These are phyloP conservation scores for Ceratocystis huliohia DNA, from an alignment of 2,329 filamentous ascomycete species.

Conservation along the genomic window DNA sequence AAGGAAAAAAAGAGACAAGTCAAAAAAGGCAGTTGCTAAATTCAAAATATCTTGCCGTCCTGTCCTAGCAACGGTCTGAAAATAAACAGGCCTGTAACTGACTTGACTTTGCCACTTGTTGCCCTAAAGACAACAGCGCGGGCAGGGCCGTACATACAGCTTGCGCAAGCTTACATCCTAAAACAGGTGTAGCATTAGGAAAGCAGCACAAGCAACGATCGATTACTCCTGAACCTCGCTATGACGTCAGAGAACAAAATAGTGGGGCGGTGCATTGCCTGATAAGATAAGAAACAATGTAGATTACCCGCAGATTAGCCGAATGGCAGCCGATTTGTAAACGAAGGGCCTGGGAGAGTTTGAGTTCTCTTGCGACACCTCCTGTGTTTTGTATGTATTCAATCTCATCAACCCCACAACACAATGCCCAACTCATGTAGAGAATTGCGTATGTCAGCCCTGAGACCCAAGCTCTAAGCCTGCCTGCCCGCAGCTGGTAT, in stretches of 20 bases:
- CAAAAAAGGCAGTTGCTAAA: slow-evolving; percentile 4
- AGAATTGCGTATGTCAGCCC: slow-evolving; percentile 68
- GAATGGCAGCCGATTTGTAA: background rate
- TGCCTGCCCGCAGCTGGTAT: slow-evolving; percentile 2
- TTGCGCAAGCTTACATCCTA: background rate
- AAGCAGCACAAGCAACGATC: background rate
- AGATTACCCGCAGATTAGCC: background rate
- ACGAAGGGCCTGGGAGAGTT: too few relatives aligned
- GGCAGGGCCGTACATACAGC: background rate
- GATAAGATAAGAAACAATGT: background rate
- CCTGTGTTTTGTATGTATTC: too few relatives aligned
- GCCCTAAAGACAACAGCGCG: background rate
- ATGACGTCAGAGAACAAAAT: background rate
- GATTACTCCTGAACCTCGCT: too few relatives aligned
- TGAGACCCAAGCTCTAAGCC: background rate
- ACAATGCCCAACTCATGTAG: slow-evolving; percentile 90
- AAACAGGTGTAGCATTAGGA: background rate
- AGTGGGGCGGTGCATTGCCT: background rate
- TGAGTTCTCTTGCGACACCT: too few relatives aligned
- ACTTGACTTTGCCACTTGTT: background rate
- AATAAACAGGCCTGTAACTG: background rate
- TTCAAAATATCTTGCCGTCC: background rate
- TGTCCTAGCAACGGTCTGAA: background rate
- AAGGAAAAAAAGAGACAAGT: slow-evolving; percentile 12
- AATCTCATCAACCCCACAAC: slow-evolving; percentile 14